Evolutionary conservation across 169 alveolate genomes (phyloP), one percentile per base, ranked within the genome.

Genomic region (Plasmodium chabaudi): DNA sequence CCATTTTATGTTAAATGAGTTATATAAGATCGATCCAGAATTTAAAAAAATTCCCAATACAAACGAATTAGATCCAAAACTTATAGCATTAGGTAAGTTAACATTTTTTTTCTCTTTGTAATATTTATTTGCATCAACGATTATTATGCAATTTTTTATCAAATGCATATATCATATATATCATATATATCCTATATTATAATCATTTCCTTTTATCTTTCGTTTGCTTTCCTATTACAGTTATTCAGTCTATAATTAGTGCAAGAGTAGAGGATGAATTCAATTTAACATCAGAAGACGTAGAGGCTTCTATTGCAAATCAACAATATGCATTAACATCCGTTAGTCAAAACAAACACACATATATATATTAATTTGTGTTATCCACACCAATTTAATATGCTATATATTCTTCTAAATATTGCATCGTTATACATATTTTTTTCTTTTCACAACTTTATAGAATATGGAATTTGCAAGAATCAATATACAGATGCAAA

Each of bases 181-280:
- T 61, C 12, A 3, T 47, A 46, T 68, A 68, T 68, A 44, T 68
- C 6, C 42, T 17, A 15, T 44, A 44, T 5, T 67, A 4, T 46
- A 15, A 10, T 42, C 17, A 15, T 21, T 23, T 67, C 13, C 25
- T 15, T 19, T 13, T 57, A 17, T 9, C 7, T 57, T 57, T 17
- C 9, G 44, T 46, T 64, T 44, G 9, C 15, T 9, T 56, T 68
- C 39, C 39, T 10, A 49, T 34, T 60, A 70, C 88, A 64, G 89
- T 96, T 3, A 95, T 94, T 25, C 97, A 95, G 67, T 94, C 96
- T 19, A 92, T 94, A 64, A 92, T 95, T n/a, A 94, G 96, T n/a
- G 95, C 97, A 49, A 94, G 92, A 65, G 97, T 95, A 42, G 95
- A 95, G 86, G 90, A 88, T n/a, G 93, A 93, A 74, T 95, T 95